phyloP scores from a whole-genome alignment of 169 alveolate genomes.

The Cryptosporidium ubiquitum region DNA sequence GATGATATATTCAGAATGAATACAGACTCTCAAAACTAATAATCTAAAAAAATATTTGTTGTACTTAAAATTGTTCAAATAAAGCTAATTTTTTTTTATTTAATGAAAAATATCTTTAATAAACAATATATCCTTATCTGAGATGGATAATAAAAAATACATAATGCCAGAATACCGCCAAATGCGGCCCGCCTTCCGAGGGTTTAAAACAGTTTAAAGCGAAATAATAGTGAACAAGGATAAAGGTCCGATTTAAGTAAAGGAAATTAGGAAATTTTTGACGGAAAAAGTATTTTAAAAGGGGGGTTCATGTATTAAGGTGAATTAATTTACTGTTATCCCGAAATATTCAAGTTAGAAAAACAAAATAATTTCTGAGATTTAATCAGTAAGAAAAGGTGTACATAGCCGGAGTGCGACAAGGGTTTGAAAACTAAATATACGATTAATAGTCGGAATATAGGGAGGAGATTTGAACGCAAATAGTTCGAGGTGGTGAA shows the following conservation, averaged over 20 bases:
- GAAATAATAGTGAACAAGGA: slow-evolving; percentile 4
- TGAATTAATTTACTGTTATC: neutral
- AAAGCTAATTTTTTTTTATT: too few species aligned
- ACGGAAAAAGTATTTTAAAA: slow-evolving; percentile 18
- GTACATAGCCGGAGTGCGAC: slow-evolving; percentile 5
- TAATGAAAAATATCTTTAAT: neutral
- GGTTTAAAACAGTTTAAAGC: slow-evolving; percentile 39
- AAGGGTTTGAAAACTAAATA: neutral
- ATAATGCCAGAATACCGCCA: slow-evolving; percentile 26
- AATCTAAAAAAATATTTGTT: too few species aligned
- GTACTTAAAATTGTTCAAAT: too few species aligned
- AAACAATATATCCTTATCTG: neutral
- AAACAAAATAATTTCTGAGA: neutral
- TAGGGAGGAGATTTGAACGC: slow-evolving; percentile 23
- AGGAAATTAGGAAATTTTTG: slow-evolving; percentile 23
- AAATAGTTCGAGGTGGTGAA: neutral
- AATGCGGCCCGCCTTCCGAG: slow-evolving; percentile 21
- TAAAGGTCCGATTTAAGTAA: slow-evolving; percentile 16
- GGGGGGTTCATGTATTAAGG: slow-evolving; percentile 41
- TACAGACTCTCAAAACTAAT: neutral
- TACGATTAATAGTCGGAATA: neutral
- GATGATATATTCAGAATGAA: too few species aligned
- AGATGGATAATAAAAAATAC: slow-evolving; percentile 4
- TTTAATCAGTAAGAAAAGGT: neutral
- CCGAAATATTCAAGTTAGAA: slow-evolving; percentile 13